These are phyloP conservation scores for Penicillium brevicompactum DNA, from an alignment of 2,329 filamentous ascomycete genomes.

Conservation along the genomic window DNA sequence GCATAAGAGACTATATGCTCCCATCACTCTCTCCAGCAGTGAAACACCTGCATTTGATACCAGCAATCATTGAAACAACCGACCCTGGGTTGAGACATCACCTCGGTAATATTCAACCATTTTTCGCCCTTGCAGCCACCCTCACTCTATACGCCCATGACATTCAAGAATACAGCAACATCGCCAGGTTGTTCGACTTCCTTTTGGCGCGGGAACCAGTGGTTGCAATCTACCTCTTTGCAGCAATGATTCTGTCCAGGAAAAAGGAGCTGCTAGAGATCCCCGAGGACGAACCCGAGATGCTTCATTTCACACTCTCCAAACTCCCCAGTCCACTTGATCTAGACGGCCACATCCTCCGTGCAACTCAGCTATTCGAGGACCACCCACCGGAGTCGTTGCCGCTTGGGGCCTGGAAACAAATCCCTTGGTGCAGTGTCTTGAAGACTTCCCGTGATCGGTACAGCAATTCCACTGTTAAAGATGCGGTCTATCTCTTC, in stretches of 20 bases:
- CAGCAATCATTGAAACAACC: slow-evolving; percentile 72
- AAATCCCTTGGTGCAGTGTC: slow-evolving; percentile 74
- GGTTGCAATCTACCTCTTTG: slow-evolving; percentile 88
- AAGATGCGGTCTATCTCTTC: slow-evolving; percentile 70
- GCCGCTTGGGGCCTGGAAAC: slow-evolving; percentile 64
- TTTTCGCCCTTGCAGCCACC: slow-evolving; percentile 90
- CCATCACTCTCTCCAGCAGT: slow-evolving; percentile 80
- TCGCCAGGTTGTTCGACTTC: slow-evolving; percentile 89
- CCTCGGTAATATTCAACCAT: slow-evolving; percentile 77
- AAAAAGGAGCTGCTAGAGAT: slow-evolving; percentile 83
- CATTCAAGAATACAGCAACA: slow-evolving; percentile 84
- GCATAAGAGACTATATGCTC: slow-evolving; percentile 97
- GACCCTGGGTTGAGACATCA: slow-evolving; percentile 74
- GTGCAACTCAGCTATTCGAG: slow-evolving; percentile 65
- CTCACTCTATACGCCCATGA: slow-evolving; percentile 97
- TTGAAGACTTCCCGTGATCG: slow-evolving; percentile 75
- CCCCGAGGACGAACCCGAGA: slow-evolving; percentile 81
- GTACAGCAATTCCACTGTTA: slow-evolving; percentile 59
- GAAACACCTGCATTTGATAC: slow-evolving; percentile 83
- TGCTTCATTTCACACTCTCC: slow-evolving; percentile 84
- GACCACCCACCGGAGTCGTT: slow-evolving; percentile 72
- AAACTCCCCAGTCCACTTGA: slow-evolving; percentile 82
- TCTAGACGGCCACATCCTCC: slow-evolving; percentile 73
- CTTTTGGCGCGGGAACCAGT: slow-evolving; percentile 85
- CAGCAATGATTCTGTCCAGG: slow-evolving; percentile 79